Base-by-base conservation (phyloP, 768 basidiomycete species). In the Kwoniella sp. region DNA sequence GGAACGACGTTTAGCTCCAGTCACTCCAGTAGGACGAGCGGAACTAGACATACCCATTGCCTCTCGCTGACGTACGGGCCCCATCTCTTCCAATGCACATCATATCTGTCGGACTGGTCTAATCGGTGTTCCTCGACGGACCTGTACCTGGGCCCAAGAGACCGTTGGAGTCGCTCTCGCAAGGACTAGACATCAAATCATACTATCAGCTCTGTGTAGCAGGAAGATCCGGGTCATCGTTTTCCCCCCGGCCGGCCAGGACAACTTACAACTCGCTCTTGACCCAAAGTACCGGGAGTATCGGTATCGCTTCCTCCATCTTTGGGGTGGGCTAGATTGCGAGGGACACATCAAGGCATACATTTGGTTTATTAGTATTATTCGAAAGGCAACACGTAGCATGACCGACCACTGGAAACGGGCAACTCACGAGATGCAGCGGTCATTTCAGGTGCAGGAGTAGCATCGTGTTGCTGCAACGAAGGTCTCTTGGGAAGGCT, bases 21-120 rank as follows among this genome's bases (percentile, higher is more conserved):
- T 5, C 22, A 20, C 17, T 50, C 8, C 7, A 50, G 13, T n/a
- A 15, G 29, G 30, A 58, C 5, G 25, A 13, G 8, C 26, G 25
- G 28, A 20, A 23, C 76, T 45, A 4, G 25, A 60, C 89, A 69
- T 67, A 92, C 95, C 96, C 96, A 99, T 84, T 98, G 96, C 64
- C 96, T 86, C 82, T 99, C 96, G 64, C 89, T 89, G 58, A 99
- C 86, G 83, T 99, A 99, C 17, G 96, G 96, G 22, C 96, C 96
- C 95, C 95, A 98, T 73, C 92, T 86, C 82, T 98, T 98, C 96
- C 96, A 99, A 81, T 98, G 94, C 55, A 85, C 85, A 70, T 91
- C 88, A 71, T 87, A 89, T 55, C 84, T 83, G 63, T 86, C 88
- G 70, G 93, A 91, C 74, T 97, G 90, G 55, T 87, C 82, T n/a